Evolutionary conservation across 805 yeast species (phyloP), one percentile per base, ranked within the genome.

Genomic region (Saturnispora diversa): DNA sequence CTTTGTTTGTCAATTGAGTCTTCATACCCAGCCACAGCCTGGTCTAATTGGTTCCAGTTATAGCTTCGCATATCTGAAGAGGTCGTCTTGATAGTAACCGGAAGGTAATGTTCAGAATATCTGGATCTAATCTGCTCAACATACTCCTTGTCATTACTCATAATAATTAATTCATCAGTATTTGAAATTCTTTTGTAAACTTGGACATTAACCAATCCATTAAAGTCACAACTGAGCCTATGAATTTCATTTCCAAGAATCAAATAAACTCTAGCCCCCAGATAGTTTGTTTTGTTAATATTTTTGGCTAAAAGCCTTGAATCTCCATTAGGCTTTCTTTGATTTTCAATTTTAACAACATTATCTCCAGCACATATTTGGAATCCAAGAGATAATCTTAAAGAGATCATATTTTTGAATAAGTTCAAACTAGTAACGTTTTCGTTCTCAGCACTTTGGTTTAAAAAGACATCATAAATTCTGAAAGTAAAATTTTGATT

Each of bases 1-100:
- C 70, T 69, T 43, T 70, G 71, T 43, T 69, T 66, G 13, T 69
- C 75, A 42, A 75, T 63, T 1, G 76, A 74, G 48, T 86, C 95
- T 22, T 81, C 87, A 55, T 80, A 84, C 0, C 98, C 98, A 1
- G 97, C 95, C n/a, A 88, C 59, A 19, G 75, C 74, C 53, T 86
- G 96, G 63, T 92, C 99, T 49, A 88, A 69, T 46, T 79, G 82
- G 50, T 88, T 88, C 98, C 98, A 92, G 46, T 88, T 87, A 46
- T 76, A 73, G 11, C 66, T 63, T 32, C 71, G 60, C 3, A 80
- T 72, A 25, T 70, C 70, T 12, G 69, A 68, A 3, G 38, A 37
- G 31, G 71, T 70, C 15, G 74, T 62, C 2, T 78, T 74, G 6
- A 80, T 70, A 41, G 64, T 67, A 1, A 86, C 70, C 3, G 70